Evolutionary conservation across 257 asterid genomes (phyloP), one percentile per base, ranked within the genome.

Genomic region (Solanum pinnatisectum): DNA sequence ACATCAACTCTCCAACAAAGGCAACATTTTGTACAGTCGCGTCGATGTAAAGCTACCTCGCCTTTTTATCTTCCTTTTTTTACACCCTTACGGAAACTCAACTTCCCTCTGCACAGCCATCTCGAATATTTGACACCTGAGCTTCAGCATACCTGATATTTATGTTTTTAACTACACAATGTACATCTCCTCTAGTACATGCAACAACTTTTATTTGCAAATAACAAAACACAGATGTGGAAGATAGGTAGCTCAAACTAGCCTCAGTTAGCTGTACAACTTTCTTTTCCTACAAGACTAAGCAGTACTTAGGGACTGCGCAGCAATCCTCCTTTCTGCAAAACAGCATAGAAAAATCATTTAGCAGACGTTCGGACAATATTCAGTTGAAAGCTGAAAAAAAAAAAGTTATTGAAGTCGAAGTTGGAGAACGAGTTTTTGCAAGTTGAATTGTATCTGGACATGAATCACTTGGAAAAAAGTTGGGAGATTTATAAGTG

Each of bases 201-300:
- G 91, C 89, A 89, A 87, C 93, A 86, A 85, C 88, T 91, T 72
- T 92, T 92, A 90, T 92, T 91, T 87, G 90, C 91, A 89, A 87
- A 87, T 83, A 83, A 56, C 56, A 71, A 84, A 52, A 60, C 71
- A 46, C 56, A 76, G 33, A 46, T 71, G 37, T 27, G 88, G 87
- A 86, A 79, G 74, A 71, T 88, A 86, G 91, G 89, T 67, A 86
- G 94, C 93, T 93, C 96, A 93, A 93, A 94, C 98, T 94, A 92
- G 94, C 98, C 95, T 94, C 72, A 25, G 95, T 95, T 93, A 94
- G 96, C 96, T 95, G 96, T 95, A 95, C 98, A 95, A 89, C 92
- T 85, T 89, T 86, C 91, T 88, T 92, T 74, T 85, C 94, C 93
- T 91, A 91, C 84, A 20, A 59, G 87, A 63, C 89, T 89, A 91